Base-by-base conservation (phyloP, 202 grass and related monocot species). In the Saccharum hybrid region DNA sequence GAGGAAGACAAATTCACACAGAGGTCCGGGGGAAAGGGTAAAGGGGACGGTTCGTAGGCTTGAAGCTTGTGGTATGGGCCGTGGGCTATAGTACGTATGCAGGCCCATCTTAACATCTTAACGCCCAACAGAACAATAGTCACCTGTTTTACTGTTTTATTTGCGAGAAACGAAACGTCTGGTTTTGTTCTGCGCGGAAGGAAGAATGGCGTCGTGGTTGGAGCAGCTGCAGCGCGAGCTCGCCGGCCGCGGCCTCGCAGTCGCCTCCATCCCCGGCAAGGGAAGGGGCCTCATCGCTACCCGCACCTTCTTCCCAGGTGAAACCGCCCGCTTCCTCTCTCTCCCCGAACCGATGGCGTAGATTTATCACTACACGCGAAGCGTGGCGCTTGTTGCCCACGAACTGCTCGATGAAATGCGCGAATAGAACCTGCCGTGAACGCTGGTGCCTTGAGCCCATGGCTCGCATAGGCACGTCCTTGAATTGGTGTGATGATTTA, bases 211-310 rank as follows among this genome's bases (percentile, higher is more conserved):
- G 61, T 82, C 74, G 52, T 90, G 83, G 88, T 83, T 68, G 89
- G 91, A 95, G 79, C 84, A 90, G 69, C 84, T 95, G 71, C 89
- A 83, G 80, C 51, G 46, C 10, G 89, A 88, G 66, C 92, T 98
- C 18, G 82, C 87, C 39, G 42, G 79, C 23, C 71, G 85, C 39
- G 91, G 92, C 49, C 80, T 95, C 61, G 74, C 85, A 22, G 46
- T 95, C 18, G 80, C 81, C 62, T 86, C 83, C 65, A 72, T 98
- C 63, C 81, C 85, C 12, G 83, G 81, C 13, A 95, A 95, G 85
- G 92, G 91, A 11, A 86, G 91, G 26, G 75, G 85, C 11, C 83
- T 98, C 75, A 66, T 95, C 11, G 81, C 91, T 67, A 39, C 85
- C 15, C 89, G 79, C 23, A 88, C 66, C 54, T 92, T 98, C 85